phyloP scores from a whole-genome alignment of 805 yeast species.

The Teunomyces stri region DNA sequence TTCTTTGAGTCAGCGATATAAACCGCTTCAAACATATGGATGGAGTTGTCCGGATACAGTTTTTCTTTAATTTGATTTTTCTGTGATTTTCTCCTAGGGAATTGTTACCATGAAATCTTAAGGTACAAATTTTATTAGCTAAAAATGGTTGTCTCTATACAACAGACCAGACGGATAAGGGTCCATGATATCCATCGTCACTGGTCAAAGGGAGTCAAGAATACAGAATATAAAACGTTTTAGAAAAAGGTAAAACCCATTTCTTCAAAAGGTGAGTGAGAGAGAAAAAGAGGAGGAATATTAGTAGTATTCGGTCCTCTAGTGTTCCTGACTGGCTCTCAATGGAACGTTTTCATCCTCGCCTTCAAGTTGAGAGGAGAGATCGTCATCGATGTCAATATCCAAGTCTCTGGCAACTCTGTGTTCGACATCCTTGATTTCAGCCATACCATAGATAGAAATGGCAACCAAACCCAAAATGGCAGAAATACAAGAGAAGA shows the following conservation, averaged over 20 bases:
- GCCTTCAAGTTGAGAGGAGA: conserved; percentile 10
- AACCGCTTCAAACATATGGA: conserved; percentile 39
- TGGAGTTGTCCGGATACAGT: not conserved
- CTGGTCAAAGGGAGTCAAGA: not conserved
- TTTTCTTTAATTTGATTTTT: not conserved
- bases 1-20: conserved; percentile 38
- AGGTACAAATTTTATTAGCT: not conserved
- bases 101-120: not conserved
- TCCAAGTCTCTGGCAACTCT: conserved; percentile 57
- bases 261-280: too few species aligned
- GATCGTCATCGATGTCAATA: conserved; percentile 39
- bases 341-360: conserved; percentile 12
- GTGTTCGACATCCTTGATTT: conserved; percentile 65
- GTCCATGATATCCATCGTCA: conserved; percentile 6
- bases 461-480: conserved; percentile 76
- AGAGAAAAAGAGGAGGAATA: too few species aligned
- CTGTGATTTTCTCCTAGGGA: not conserved
- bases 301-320: not conserved
- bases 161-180: conserved; percentile 6
- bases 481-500: conserved; percentile 86
- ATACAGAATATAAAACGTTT: not conserved
- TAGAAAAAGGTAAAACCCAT: too few species aligned
- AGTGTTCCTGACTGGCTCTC: conserved; percentile 6
- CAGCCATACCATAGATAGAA: conserved; percentile 82
- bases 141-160: conserved; percentile 2